Conservation (phyloP, 2,329 filamentous ascomycete genomes). For the Cladophialophora yegresii region DNA sequence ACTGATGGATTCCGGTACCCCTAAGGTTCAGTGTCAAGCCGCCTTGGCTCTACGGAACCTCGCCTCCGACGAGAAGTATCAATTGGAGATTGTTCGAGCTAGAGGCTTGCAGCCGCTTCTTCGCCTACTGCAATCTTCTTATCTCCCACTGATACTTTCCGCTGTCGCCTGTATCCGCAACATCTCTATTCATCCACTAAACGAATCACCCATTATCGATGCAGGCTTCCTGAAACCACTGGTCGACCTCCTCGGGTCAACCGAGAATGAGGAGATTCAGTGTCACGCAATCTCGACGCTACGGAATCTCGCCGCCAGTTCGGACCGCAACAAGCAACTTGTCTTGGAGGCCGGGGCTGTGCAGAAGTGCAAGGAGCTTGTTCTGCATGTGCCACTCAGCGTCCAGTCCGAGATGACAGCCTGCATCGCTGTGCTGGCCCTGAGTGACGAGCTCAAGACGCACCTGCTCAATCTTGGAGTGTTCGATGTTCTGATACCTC, state of each 20-base stretch:
- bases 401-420: conserved; percentile 99
- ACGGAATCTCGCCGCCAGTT: conserved; percentile 92
- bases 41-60: conserved; percentile 91
- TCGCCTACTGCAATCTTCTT: conserved; percentile 88
- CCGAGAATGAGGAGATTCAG: conserved; percentile 97
- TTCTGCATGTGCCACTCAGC: conserved; percentile 86
- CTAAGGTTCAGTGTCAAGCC: conserved; percentile 97
- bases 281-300: conserved; percentile 98
- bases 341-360: conserved; percentile 95
- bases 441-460: conserved; percentile 93
- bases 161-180: conserved; percentile 98
- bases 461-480: conserved; percentile 89
- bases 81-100: conserved; percentile 92
- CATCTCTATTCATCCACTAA: conserved; percentile 96
- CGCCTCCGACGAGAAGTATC: conserved; percentile 97
- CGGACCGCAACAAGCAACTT: conserved; percentile 96
- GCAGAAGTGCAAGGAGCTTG: conserved; percentile 96
- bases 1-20: conserved; percentile 94
- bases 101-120: conserved; percentile 82
- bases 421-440: conserved; percentile 92
- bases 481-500: conserved; percentile 91
- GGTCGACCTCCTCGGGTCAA: conserved; percentile 89
- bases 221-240: conserved; percentile 92
- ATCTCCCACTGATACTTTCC: conserved; percentile 91
- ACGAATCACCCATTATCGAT: conserved; percentile 98